These are phyloP conservation scores for Tulasnella sp. DNA, from an alignment of 768 basidiomycete genomes.

Conservation along the genomic window DNA sequence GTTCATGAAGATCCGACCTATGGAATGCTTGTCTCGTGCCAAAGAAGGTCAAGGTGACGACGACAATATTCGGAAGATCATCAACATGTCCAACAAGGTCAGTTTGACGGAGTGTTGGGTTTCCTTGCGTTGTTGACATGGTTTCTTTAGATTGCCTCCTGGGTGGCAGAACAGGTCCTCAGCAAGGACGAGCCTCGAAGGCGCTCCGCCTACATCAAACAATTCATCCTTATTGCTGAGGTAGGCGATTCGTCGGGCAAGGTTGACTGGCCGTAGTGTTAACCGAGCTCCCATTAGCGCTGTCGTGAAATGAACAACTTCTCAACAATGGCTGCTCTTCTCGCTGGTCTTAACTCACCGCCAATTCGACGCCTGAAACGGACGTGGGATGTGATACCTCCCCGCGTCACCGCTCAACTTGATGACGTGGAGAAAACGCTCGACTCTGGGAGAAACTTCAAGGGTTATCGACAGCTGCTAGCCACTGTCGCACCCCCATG, in stretches of 20 bases:
- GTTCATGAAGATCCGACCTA: constrained; percentile 82
- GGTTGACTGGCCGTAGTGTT: neutral
- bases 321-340: constrained; percentile 94
- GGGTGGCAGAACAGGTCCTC: constrained; percentile 86
- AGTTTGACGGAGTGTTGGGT: constrained; percentile 27
- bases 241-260: constrained; percentile 46
- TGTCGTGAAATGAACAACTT: constrained; percentile 89
- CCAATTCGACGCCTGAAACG: constrained; percentile 89
- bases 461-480: constrained; percentile 80
- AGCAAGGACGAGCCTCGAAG: constrained; percentile 75
- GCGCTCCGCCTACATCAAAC: constrained; percentile 77
- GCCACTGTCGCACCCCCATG: constrained; percentile 84
- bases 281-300: constrained; percentile 50
- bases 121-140: neutral
- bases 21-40: constrained; percentile 84
- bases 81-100: constrained; percentile 83
- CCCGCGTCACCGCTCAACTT: constrained; percentile 68
- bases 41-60: constrained; percentile 62
- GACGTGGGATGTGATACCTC: constrained; percentile 83
- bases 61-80: constrained; percentile 83
- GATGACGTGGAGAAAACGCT: constrained; percentile 82
- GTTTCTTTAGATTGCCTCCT: constrained; percentile 70
- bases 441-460: constrained; percentile 91
- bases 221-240: constrained; percentile 87
- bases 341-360: constrained; percentile 89